Percentiles rank a stretch among this genome's conserved stretches.
phyloP scores from a whole-genome alignment of 371 early-diverging fungal genomes.

The Zancudomyces culisetae region DNA sequence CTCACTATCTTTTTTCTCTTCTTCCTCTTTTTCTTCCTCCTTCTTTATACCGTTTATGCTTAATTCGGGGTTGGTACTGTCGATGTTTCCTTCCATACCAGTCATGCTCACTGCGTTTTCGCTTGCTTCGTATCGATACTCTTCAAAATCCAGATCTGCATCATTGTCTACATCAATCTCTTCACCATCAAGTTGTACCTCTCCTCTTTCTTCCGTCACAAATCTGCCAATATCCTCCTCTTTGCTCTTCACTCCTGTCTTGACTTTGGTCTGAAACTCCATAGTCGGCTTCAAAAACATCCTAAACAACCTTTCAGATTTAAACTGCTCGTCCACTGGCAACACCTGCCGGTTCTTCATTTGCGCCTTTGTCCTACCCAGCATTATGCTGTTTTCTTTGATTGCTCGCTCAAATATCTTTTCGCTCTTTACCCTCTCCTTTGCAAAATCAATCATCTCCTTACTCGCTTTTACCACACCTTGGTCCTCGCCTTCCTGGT shows the following conservation, averaged over 20 bases:
- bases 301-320: slow-evolving; percentile 53
- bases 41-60: no score
- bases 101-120: no score
- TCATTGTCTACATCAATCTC: not conserved
- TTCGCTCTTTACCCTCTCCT: slow-evolving; percentile 16
- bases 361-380: slow-evolving; percentile 28
- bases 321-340: slow-evolving; percentile 75
- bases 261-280: slow-evolving; percentile 24
- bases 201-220: not conserved
- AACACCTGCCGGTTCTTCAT: slow-evolving; percentile 31
- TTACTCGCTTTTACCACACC: slow-evolving; percentile 7
- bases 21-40: no score
- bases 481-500: not conserved
- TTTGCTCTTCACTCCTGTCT: not conserved
- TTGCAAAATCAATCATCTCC: slow-evolving; percentile 22
- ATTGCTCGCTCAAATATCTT: slow-evolving; percentile 51
- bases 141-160: no score
- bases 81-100: no score
- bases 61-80: no score
- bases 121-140: no score
- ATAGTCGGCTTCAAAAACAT: slow-evolving; percentile 62
- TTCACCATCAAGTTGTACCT: not conserved
- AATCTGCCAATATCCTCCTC: not conserved
- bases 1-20: no score
- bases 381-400: slow-evolving; percentile 25